phyloP scores from a whole-genome alignment of 345 rosid species.

The Camelina neglecta region DNA sequence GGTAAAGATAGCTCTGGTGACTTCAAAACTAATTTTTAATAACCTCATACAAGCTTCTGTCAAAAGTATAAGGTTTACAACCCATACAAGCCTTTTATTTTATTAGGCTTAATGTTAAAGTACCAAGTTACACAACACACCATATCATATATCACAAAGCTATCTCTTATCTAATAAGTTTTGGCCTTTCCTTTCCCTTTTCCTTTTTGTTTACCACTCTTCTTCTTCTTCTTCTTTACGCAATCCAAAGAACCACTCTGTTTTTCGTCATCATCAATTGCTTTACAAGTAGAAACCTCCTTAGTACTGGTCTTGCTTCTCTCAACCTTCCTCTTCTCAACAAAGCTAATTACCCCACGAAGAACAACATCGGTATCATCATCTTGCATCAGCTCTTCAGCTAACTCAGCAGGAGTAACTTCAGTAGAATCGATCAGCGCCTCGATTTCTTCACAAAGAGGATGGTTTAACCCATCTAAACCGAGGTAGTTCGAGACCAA shows the following conservation, averaged over 20 bases:
- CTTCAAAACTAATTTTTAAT: too few relatives aligned
- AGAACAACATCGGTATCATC: slow-evolving; percentile 52
- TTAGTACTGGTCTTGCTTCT: slow-evolving; percentile 7
- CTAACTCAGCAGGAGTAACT: slow-evolving; percentile 57
- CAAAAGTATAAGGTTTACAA: too few relatives aligned
- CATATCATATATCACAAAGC: background rate
- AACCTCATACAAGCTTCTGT: too few relatives aligned
- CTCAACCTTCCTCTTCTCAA: slow-evolving; percentile 47
- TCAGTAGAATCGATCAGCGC: slow-evolving; percentile 41
- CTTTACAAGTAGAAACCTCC: background rate
- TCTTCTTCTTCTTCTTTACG: slow-evolving; percentile 7
- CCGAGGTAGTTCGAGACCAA: slow-evolving; percentile 53
- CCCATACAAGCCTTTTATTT: background rate
- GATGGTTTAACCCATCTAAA: slow-evolving; percentile 41
- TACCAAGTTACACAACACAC: slow-evolving; percentile 5
- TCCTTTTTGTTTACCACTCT: background rate
- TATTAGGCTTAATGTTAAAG: background rate
- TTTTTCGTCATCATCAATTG: background rate
- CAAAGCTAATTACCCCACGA: slow-evolving; percentile 44
- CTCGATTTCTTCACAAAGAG: slow-evolving; percentile 43
- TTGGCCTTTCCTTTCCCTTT: background rate
- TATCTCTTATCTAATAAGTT: background rate
- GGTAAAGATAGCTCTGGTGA: too few relatives aligned
- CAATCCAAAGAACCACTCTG: background rate
- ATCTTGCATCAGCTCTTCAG: slow-evolving; percentile 57